Conservation (phyloP, 306 rosid genomes). For the Glycyrrhiza uralensis region DNA sequence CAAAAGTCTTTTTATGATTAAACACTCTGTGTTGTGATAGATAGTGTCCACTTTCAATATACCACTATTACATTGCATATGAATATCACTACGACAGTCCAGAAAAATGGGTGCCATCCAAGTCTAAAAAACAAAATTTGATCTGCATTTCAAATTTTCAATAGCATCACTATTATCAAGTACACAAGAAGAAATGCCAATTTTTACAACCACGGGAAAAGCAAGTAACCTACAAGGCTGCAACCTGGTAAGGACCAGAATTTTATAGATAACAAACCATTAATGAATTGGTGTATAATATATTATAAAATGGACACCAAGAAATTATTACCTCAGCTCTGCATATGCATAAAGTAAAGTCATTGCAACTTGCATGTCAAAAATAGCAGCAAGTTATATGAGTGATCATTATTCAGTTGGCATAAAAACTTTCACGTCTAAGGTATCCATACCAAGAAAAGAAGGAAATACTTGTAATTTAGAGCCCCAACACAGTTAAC, state of each 20-base stretch:
- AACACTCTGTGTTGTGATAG: neutral
- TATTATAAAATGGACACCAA: neutral
- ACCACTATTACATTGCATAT: neutral
- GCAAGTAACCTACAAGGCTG: neutral
- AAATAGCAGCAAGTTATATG: neutral
- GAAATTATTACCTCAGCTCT: neutral
- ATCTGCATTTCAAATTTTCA: constrained; percentile 7
- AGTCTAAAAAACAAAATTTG: neutral
- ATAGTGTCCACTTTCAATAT: neutral
- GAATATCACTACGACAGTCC: neutral
- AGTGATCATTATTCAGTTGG: neutral
- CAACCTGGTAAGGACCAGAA: neutral
- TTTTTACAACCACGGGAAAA: neutral
- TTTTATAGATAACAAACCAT: neutral
- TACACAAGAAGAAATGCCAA: neutral
- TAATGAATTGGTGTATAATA: neutral
- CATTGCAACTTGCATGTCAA: neutral
- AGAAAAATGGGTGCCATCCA: neutral
- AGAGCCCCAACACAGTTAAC: constrained; percentile 92
- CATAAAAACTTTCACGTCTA: neutral
- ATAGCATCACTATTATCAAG: neutral
- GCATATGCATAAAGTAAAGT: neutral
- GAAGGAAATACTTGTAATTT: constrained; percentile 87
- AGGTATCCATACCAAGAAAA: constrained; percentile 70
- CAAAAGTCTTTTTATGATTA: neutral